Percentiles rank a stretch among this genome's conserved stretches.
Conservation (phyloP, 2,329 filamentous ascomycete species). For the Westerdykella aurantiaca region DNA sequence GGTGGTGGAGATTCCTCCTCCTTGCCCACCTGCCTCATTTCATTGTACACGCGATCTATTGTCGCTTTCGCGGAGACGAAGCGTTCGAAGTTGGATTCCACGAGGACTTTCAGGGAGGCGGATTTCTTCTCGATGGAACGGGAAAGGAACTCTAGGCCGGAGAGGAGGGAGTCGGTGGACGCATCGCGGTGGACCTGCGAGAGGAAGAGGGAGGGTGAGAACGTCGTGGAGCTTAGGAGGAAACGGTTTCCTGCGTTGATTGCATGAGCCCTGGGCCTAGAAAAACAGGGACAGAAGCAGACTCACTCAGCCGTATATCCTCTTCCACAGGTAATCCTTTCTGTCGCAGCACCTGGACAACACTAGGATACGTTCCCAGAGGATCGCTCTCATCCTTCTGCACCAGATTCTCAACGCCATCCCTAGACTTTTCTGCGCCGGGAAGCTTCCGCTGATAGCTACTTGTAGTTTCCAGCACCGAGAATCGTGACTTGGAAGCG, state of each 20-base stretch:
- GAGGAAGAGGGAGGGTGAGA: constrained; percentile 86
- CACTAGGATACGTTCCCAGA: constrained; percentile 79
- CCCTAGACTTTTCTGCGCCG: constrained; percentile 61
- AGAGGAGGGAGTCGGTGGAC: constrained; percentile 72
- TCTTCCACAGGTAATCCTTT: constrained; percentile 78
- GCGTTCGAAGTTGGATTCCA: constrained; percentile 96
- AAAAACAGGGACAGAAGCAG: too few relatives aligned
- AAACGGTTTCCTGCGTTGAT: constrained; percentile 69
- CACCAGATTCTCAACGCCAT: constrained; percentile 69
- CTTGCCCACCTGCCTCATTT: constrained; percentile 75
- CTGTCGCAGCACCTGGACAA: constrained; percentile 71
- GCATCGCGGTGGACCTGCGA: constrained; percentile 85
- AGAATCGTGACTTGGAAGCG: constrained; percentile 73
- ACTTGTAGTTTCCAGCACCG: constrained; percentile 71
- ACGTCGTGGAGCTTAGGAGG: constrained; percentile 89
- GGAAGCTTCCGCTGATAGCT: constrained; percentile 64
- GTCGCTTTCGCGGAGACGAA: constrained; percentile 97
- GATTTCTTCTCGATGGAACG: constrained; percentile 96
- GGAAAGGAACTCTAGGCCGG: constrained; percentile 79
- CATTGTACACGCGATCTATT: constrained; percentile 96
- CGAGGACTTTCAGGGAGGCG: constrained; percentile 88
- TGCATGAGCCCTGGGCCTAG: constrained; percentile 5
- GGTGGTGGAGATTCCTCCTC: constrained; percentile 33
- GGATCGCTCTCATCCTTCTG: constrained; percentile 92
- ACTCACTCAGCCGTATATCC: constrained; percentile 67